phyloP scores from a whole-genome alignment of 106 monocot genomes.

The Dactylorhiza incarnata region DNA sequence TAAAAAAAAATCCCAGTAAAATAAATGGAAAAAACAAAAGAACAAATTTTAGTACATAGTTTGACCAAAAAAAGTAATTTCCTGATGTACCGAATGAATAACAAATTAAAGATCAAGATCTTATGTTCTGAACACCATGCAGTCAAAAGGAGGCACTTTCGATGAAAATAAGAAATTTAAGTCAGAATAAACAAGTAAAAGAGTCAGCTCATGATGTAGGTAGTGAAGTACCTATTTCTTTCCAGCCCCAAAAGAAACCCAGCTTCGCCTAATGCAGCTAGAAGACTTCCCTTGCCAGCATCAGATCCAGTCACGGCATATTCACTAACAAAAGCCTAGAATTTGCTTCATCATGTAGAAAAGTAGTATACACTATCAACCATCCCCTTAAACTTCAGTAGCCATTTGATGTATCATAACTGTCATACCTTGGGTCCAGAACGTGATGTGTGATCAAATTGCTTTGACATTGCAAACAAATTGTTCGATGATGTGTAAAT shows the following conservation, averaged over 20 bases:
- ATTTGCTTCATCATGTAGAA: neutral
- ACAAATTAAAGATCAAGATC: neutral
- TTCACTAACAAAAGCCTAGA: constrained; percentile 96
- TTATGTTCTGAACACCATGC: too few relatives aligned
- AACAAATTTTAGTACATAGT: too few relatives aligned
- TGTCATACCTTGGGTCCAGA: constrained; percentile 65
- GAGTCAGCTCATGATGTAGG: neutral
- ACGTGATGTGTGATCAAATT: constrained; percentile 68
- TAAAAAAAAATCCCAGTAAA: too few relatives aligned
- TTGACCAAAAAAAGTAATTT: neutral
- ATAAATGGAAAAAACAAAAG: too few relatives aligned
- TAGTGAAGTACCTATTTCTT: constrained; percentile 61
- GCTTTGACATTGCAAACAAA: constrained; percentile 61
- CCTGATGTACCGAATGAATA: neutral
- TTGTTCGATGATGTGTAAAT: constrained; percentile 61
- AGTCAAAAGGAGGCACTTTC: too few relatives aligned
- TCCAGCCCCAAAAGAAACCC: constrained; percentile 93
- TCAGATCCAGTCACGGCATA: constrained; percentile 92
- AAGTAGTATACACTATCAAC: neutral
- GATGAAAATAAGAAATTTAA: neutral
- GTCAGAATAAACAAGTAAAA: neutral
- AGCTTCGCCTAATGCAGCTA: constrained; percentile 90
- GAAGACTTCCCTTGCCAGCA: constrained; percentile 83
- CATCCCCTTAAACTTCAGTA: neutral
- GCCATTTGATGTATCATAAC: neutral